These are phyloP conservation scores for Diaporthe ilicicola DNA, from an alignment of 2,329 filamentous ascomycete genomes.

Conservation along the genomic window DNA sequence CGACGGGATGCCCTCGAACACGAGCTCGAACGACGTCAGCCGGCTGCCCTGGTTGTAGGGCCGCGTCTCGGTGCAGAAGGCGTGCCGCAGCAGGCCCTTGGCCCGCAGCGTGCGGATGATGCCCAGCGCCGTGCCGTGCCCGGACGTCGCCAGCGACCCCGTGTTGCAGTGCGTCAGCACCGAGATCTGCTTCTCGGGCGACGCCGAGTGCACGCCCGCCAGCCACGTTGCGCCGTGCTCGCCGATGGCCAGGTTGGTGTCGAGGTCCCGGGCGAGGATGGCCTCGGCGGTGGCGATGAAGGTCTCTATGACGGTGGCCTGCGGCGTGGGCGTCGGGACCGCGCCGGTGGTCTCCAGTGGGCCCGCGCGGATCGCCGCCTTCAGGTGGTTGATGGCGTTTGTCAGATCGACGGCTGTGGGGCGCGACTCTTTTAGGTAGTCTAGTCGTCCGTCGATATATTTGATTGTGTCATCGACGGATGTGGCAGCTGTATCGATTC, in stretches of 20 bases:
- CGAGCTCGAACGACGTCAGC: constrained; percentile 94
- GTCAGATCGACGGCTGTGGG: constrained; percentile 95
- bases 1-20: constrained; percentile 89
- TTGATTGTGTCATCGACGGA: constrained; percentile 66
- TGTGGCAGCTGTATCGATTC: constrained; percentile 45
- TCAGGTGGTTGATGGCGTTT: constrained; percentile 87
- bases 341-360: constrained; percentile 48
- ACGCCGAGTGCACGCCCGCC: constrained; percentile 61
- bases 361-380: constrained; percentile 64
- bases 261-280: constrained; percentile 86
- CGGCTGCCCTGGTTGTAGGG: constrained; percentile 98
- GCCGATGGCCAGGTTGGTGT: constrained; percentile 88
- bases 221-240: constrained; percentile 87
- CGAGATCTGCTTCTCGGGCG: constrained; percentile 66
- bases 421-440: constrained; percentile 87
- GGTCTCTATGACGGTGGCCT: constrained; percentile 66
- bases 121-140: constrained; percentile 95
- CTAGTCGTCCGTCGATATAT: constrained; percentile 79
- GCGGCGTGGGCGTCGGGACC: constrained; percentile 46
- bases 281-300: constrained; percentile 85
- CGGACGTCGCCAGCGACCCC: constrained; percentile 93
- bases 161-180: constrained; percentile 98
- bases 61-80: constrained; percentile 95
- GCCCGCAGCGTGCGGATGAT: constrained; percentile 86
- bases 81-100: constrained; percentile 74